Conservation (phyloP, 2,329 filamentous ascomycete species). For the Verticillium dahliae region DNA sequence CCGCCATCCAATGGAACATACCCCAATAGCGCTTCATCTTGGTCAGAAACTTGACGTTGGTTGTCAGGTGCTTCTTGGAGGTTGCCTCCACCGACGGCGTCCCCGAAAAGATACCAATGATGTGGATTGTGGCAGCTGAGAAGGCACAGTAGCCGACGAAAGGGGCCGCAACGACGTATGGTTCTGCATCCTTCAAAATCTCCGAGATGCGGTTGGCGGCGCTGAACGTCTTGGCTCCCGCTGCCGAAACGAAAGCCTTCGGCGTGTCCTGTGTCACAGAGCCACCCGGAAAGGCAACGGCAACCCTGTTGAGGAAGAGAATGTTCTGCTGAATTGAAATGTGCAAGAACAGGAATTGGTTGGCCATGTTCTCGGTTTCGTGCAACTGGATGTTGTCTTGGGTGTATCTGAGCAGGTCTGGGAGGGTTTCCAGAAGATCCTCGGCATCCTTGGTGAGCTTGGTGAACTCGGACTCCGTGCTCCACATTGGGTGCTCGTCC, state of each 20-base stretch:
- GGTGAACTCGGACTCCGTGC: slow-evolving; percentile 68
- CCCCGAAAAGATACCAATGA: slow-evolving; percentile 84
- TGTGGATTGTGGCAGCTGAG: slow-evolving; percentile 87
- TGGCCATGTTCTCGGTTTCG: slow-evolving; percentile 75
- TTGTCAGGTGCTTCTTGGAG: slow-evolving; percentile 77
- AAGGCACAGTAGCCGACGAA: slow-evolving; percentile 96
- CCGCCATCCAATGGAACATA: slow-evolving; percentile 95
- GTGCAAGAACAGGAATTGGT: slow-evolving; percentile 90
- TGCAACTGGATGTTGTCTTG: slow-evolving; percentile 79
- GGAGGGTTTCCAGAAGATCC: slow-evolving; percentile 62
- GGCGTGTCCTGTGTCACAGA: slow-evolving; percentile 65
- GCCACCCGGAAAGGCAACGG: slow-evolving; percentile 63
- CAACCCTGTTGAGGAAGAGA: slow-evolving; percentile 84
- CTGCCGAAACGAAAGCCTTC: slow-evolving; percentile 68
- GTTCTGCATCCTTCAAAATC: slow-evolving; percentile 72
- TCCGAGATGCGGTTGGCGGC: slow-evolving; percentile 84
- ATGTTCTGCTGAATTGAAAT: slow-evolving; percentile 84
- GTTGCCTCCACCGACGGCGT: slow-evolving; percentile 67
- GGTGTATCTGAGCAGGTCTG: slow-evolving; percentile 66
- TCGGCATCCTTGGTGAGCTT: slow-evolving; percentile 65
- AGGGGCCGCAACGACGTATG: slow-evolving; percentile 77
- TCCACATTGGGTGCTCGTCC: slow-evolving; percentile 76
- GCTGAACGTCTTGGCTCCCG: slow-evolving; percentile 68
- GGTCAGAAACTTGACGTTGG: slow-evolving; percentile 82
- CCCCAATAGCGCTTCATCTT: slow-evolving; percentile 99